A percentile compares a stretch with the other conserved stretches of the same genome.
Evolutionary conservation across 192 early-diverging fungal genomes (phyloP).

Genomic region (Backusella tuberculispora): DNA sequence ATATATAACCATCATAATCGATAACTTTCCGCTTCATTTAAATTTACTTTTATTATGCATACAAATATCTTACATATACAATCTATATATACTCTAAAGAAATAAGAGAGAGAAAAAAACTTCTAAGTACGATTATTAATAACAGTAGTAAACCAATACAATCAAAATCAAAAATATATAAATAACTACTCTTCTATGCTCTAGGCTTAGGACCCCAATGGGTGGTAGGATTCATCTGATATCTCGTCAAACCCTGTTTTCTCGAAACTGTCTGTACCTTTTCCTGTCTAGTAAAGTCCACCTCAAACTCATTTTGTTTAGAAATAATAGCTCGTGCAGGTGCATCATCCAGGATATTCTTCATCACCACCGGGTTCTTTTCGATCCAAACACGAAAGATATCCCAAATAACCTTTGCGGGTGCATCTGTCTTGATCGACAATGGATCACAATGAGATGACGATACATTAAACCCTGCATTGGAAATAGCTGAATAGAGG

Average conservation of each 20-base stretch:
- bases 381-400: conserved; percentile 81
- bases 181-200: conserved; percentile 26
- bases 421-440: conserved; percentile 94
- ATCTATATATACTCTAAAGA: too few relatives aligned
- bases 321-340: conserved; percentile 71
- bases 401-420: conserved; percentile 88
- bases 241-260: conserved; percentile 84
- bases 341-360: conserved; percentile 67
- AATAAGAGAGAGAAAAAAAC: too few relatives aligned
- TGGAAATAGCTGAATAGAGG: conserved; percentile 85
- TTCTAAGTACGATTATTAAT: too few relatives aligned
- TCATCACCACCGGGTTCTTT: conserved; percentile 65
- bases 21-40: too few relatives aligned
- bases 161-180: too few relatives aligned
- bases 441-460: conserved; percentile 77
- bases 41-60: too few relatives aligned
- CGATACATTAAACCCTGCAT: conserved; percentile 88
- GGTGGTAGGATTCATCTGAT: conserved; percentile 92
- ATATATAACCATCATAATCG: too few relatives aligned
- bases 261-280: conserved; percentile 75
- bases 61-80: too few relatives aligned
- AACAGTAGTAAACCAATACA: too few relatives aligned
- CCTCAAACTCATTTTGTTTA: conserved; percentile 53
- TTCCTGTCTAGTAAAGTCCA: conserved; percentile 76
- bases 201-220: conserved; percentile 97